Conservation (phyloP, 1,139 yeast species). For the Candida glucosophila region DNA sequence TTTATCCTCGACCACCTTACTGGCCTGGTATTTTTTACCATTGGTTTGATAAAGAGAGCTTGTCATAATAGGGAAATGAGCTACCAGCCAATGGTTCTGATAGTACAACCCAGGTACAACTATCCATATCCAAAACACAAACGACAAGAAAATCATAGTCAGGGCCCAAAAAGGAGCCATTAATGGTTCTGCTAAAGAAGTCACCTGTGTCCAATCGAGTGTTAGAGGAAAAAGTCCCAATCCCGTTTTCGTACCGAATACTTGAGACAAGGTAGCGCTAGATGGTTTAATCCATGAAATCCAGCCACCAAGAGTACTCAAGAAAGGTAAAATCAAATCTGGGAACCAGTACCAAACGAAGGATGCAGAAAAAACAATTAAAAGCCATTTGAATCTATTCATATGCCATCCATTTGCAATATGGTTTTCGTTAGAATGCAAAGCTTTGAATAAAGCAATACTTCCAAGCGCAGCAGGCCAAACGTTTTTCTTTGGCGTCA, state of each 20-base stretch:
- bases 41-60: conserved; percentile 27
- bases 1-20: conserved; percentile 29
- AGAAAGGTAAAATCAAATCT: conserved; percentile 20
- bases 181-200: conserved; percentile 6
- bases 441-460: conserved; percentile 31
- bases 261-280: conserved; percentile 46
- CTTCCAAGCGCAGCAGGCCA: conserved; percentile 58
- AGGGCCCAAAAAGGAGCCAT: conserved; percentile 7
- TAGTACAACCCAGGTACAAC: conserved; percentile 15
- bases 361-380: conserved; percentile 16
- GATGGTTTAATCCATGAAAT: conserved; percentile 34
- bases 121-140: conserved; percentile 15
- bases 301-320: conserved; percentile 16
- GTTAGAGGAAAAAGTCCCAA: conserved; percentile 54
- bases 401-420: conserved; percentile 37
- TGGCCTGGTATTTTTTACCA: conserved; percentile 35
- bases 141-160: conserved; percentile 17
- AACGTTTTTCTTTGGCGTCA: conserved; percentile 53
- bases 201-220: conserved; percentile 10
- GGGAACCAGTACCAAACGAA: conserved; percentile 38
- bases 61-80: conserved; percentile 11
- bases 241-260: conserved; percentile 54
- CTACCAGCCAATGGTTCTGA: conserved; percentile 7
- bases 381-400: conserved; percentile 27
- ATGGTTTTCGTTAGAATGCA: conserved; percentile 55